A percentile compares a stretch with the other conserved stretches of the same genome.
These are phyloP conservation scores for Climacium dendroides DNA, from an alignment of 225 moss, liverwort and hornwort genomes.

Conservation along the genomic window DNA sequence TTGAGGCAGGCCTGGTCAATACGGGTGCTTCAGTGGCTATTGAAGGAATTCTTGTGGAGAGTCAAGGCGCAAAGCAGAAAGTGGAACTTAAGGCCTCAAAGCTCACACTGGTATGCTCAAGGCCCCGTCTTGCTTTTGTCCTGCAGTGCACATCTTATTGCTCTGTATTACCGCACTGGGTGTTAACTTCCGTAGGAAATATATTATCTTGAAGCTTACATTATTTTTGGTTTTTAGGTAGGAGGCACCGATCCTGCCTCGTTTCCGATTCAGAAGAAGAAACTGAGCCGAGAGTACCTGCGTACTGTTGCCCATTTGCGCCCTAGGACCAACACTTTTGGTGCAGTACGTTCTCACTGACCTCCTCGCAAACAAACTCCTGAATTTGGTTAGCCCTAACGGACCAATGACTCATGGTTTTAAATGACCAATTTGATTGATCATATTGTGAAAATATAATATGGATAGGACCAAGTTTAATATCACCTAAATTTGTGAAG, in stretches of 20 bases:
- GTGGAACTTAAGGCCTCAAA: slow-evolving; percentile 85
- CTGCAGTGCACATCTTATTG: not conserved
- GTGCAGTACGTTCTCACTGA: slow-evolving; percentile 56
- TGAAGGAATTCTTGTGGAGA: slow-evolving; percentile 76
- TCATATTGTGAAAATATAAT: not conserved
- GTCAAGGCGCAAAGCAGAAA: slow-evolving; percentile 89
- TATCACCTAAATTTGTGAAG: not conserved
- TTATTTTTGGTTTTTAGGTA: slow-evolving; percentile 25
- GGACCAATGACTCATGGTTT: not conserved
- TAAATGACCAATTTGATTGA: not conserved
- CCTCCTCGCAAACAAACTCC: not conserved
- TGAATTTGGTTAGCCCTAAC: not conserved
- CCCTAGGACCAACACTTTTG: slow-evolving; percentile 94
- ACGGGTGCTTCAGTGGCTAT: slow-evolving; percentile 91
- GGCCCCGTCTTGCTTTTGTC: not conserved
- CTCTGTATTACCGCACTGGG: not conserved
- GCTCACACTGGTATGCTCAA: slow-evolving; percentile 41
- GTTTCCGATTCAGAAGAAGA: slow-evolving; percentile 95
- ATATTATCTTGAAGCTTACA: not conserved
- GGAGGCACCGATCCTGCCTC: slow-evolving; percentile 87
- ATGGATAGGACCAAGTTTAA: not conserved
- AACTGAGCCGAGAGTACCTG: slow-evolving; percentile 67
- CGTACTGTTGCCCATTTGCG: slow-evolving; percentile 85
- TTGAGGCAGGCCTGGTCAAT: slow-evolving; percentile 86
- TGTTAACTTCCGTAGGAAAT: not conserved